Evolutionary conservation across 2,329 filamentous ascomycete genomes (phyloP).

Genomic region (Colletotrichum filicis): DNA sequence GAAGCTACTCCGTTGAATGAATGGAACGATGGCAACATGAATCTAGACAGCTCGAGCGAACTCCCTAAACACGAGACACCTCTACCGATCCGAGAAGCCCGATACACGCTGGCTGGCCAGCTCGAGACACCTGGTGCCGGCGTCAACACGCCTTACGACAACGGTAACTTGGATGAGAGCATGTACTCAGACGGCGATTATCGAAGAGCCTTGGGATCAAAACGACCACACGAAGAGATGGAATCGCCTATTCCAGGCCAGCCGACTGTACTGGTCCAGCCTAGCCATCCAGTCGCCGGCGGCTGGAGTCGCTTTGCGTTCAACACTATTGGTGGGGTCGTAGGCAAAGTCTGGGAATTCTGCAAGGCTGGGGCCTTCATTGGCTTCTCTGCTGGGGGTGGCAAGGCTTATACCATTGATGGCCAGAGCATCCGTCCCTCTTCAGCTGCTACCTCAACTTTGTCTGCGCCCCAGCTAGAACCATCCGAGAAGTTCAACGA

Average conservation of each 20-base stretch:
- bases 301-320: slow-evolving; percentile 71
- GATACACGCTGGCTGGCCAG: slow-evolving; percentile 65
- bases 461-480: neutral
- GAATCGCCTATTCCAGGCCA: slow-evolving; percentile 47
- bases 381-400: slow-evolving; percentile 89
- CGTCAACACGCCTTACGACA: slow-evolving; percentile 41
- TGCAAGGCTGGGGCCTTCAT: slow-evolving; percentile 80
- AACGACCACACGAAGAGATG: slow-evolving; percentile 49
- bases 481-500: neutral
- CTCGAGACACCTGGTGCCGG: slow-evolving; percentile 58
- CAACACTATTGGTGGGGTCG: slow-evolving; percentile 71
- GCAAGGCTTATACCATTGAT: slow-evolving; percentile 72
- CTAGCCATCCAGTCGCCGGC: slow-evolving; percentile 43
- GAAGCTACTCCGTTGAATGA: slow-evolving; percentile 48
- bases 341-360: slow-evolving; percentile 86
- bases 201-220: slow-evolving; percentile 62
- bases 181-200: slow-evolving; percentile 68
- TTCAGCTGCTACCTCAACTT: neutral
- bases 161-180: slow-evolving; percentile 60
- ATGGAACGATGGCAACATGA: slow-evolving; percentile 43
- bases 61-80: slow-evolving; percentile 29
- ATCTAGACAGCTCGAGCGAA: slow-evolving; percentile 42
- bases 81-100: slow-evolving; percentile 35
- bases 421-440: slow-evolving; percentile 18
- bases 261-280: slow-evolving; percentile 46